Evolutionary conservation across 371 early-diverging fungal species (phyloP), one percentile per base, ranked within the genome.

Genomic region (Rhizopus microsporus): DNA sequence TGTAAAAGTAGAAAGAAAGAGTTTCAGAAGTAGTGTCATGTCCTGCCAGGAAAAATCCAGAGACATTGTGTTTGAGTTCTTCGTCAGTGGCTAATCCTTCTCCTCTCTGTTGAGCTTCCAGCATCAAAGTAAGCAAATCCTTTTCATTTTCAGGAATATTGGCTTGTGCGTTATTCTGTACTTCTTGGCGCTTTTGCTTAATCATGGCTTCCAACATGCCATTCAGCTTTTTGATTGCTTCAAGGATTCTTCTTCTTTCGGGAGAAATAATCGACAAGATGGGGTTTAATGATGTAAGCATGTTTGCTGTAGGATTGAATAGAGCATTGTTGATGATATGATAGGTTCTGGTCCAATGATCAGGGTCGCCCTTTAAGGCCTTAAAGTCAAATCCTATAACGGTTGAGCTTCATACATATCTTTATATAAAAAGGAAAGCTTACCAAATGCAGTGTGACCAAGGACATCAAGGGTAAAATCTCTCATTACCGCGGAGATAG

Each of bases 61-160:
- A 17, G 12, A 46, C 12, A 7, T 46, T 46, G 29, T 46, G 46
- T 29, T 46, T 29, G 12, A 59, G 16, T 17, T 60, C 66, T 46
- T 39, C 31, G 38, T 58, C 47, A n/a, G 54, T 33, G 15, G 53
- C 16, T 0, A 37, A 37, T 12, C 54, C 58, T 47, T 59, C 58
- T 10, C 59, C 59, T 29, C 33, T 32, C 10, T 46, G n/a, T 12
- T 58, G 57, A 30, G 51, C 45, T 43, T 66, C 67, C 62, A 40
- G 8, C 54, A 40, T 74, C 62, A 85, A 56, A 3, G 81, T 74
- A 37, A 85, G 63, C 51, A 83, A 59, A 35, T 83, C 83, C 4
- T 62, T 72, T 47, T 77, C 78, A 43, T 69, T 71, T 32, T 81
- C 78, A 1, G 46, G 46, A 9, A 7, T 23, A 12, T 46, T 3